Conservation (phyloP, 2,329 filamentous ascomycete genomes). For the Scedosporium dehoogii region DNA sequence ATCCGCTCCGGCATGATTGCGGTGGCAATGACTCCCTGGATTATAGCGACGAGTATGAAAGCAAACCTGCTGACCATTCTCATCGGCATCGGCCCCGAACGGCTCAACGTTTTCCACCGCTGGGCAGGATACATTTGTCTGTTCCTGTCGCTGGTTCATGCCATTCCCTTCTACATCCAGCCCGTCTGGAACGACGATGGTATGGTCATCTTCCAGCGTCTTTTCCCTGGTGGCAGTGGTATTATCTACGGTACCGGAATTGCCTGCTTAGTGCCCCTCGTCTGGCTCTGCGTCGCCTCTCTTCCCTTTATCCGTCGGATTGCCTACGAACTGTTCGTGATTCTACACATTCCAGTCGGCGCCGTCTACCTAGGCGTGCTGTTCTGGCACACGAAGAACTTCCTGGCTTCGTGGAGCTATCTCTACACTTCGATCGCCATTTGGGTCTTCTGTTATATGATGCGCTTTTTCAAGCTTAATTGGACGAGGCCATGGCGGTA, state of each 20-base stretch:
- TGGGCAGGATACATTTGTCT: constrained; percentile 85
- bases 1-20: constrained; percentile 86
- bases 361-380: constrained; percentile 73
- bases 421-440: constrained; percentile 73
- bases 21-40: constrained; percentile 87
- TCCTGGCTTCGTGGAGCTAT: constrained; percentile 81
- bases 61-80: constrained; percentile 75
- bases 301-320: constrained; percentile 65
- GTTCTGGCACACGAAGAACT: constrained; percentile 96
- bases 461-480: constrained; percentile 77
- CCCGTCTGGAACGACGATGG: constrained; percentile 77
- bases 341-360: constrained; percentile 73
- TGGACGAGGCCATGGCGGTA: constrained; percentile 74
- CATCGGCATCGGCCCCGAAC: constrained; percentile 85
- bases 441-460: constrained; percentile 63
- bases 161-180: constrained; percentile 80
- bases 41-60: constrained; percentile 82
- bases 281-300: constrained; percentile 78
- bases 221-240: constrained; percentile 56
- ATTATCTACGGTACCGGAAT: constrained; percentile 79
- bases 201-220: constrained; percentile 56
- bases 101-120: constrained; percentile 85
- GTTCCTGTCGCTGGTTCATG: constrained; percentile 73
- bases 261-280: constrained; percentile 69
- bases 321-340: constrained; percentile 79